phyloP scores from a whole-genome alignment of 352 stramenopile genomes.

The Globisporangium cylindrosporum region DNA sequence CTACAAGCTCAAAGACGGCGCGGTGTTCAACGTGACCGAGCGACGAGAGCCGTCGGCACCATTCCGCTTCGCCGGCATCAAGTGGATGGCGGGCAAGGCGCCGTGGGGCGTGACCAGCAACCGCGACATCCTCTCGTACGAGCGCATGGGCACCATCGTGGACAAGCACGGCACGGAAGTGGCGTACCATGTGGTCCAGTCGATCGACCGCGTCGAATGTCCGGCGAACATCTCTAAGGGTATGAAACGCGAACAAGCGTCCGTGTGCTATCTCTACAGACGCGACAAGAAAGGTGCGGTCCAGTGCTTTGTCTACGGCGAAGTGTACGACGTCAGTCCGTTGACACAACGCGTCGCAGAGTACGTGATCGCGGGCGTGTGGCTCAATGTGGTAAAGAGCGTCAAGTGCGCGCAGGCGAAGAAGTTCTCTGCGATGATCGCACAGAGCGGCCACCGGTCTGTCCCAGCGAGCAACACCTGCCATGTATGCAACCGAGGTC shows the following conservation, averaged over 20 bases:
- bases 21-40: constrained; percentile 29
- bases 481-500: background rate
- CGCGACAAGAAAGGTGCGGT: constrained; percentile 4
- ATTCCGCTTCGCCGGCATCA: constrained; percentile 41
- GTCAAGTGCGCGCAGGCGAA: constrained; percentile 9
- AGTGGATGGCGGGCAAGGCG: constrained; percentile 31
- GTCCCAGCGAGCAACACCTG: constrained; percentile 21
- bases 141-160: constrained; percentile 32
- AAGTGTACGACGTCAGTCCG: constrained; percentile 21
- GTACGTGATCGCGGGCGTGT: constrained; percentile 21
- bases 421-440: background rate
- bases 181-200: constrained; percentile 41
- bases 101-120: constrained; percentile 28
- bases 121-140: constrained; percentile 38
- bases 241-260: constrained; percentile 27
- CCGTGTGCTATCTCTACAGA: constrained; percentile 37
- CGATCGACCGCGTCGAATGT: constrained; percentile 39
- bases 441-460: constrained; percentile 8
- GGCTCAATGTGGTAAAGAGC: constrained; percentile 17
- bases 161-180: constrained; percentile 33
- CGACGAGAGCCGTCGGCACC: constrained; percentile 23
- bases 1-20: constrained; percentile 28
- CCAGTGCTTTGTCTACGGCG: background rate
- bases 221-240: constrained; percentile 30
- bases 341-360: constrained; percentile 7